A percentile compares a stretch with the other conserved stretches of the same genome.
Conservation (phyloP, 352 stramenopile genomes). For the Nothophytophthora sp. region DNA sequence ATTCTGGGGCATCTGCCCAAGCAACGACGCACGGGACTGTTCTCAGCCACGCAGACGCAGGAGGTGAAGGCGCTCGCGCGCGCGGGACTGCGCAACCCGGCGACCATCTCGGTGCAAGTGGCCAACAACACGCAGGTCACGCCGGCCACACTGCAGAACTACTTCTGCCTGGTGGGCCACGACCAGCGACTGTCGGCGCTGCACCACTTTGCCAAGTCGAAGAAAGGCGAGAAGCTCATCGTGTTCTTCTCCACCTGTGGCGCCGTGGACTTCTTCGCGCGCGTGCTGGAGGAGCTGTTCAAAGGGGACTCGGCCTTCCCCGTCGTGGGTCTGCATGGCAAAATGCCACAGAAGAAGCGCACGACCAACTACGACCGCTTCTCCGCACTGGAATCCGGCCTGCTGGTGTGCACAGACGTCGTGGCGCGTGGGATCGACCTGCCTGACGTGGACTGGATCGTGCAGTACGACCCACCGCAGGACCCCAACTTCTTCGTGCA, state of each 20-base stretch:
- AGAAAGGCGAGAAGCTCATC: constrained; percentile 92
- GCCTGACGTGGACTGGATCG: constrained; percentile 98
- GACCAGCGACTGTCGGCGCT: constrained; percentile 95
- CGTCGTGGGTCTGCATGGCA: constrained; percentile 91
- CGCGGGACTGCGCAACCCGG: constrained; percentile 98
- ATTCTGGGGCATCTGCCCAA: constrained; percentile 97
- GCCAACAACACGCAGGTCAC: constrained; percentile 82
- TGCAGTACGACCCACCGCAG: constrained; percentile 98
- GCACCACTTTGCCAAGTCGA: constrained; percentile 91
- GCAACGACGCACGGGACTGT: constrained; percentile 95
- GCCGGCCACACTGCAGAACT: constrained; percentile 90
- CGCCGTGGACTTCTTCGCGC: constrained; percentile 98
- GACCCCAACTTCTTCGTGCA: constrained; percentile 99
- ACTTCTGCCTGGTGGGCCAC: constrained; percentile 93
- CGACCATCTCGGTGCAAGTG: constrained; percentile 97
- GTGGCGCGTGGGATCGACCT: constrained; percentile 98
- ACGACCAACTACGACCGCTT: constrained; percentile 82
- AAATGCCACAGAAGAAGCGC: constrained; percentile 93
- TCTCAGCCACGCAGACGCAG: constrained; percentile 92
- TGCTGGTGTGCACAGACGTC: constrained; percentile 99
- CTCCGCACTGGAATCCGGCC: constrained; percentile 51
- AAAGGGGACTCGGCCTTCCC: constrained; percentile 35
- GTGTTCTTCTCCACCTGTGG: constrained; percentile 99
- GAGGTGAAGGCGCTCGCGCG: constrained; percentile 96
- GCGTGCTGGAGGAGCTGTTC: constrained; percentile 85